phyloP scores from a whole-genome alignment of 257 asterid species.

The Cordia subcordata region DNA sequence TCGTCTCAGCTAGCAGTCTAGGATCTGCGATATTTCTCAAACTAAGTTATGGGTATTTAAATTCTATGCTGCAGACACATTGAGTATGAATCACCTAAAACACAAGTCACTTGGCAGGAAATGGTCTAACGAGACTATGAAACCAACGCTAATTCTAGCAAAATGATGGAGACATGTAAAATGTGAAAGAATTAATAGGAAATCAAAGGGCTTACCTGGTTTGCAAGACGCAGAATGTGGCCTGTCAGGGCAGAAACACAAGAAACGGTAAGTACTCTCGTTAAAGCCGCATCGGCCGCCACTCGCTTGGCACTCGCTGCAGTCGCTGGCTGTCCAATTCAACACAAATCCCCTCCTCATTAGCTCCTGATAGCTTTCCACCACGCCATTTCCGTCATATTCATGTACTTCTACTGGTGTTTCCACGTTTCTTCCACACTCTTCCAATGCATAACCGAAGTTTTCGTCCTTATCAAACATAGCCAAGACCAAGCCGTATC shows the following conservation, averaged over 20 bases:
- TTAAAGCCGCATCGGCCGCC: slow-evolving; percentile 58
- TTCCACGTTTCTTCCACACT: slow-evolving; percentile 31
- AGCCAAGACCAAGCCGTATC: slow-evolving; percentile 22
- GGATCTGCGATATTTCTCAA: too few relatives aligned
- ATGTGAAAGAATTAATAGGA: slow-evolving; percentile 3
- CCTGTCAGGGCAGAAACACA: slow-evolving; percentile 57
- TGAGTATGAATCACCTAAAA: not conserved
- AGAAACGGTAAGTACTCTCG: slow-evolving; percentile 4
- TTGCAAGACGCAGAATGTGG: slow-evolving; percentile 45
- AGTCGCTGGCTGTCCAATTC: slow-evolving; percentile 45
- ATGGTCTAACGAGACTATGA: not conserved
- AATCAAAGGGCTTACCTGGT: slow-evolving; percentile 29
- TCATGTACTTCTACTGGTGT: slow-evolving; percentile 38
- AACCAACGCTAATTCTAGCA: not conserved
- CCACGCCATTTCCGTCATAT: slow-evolving; percentile 7
- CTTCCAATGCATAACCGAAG: slow-evolving; percentile 20
- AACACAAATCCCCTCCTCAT: slow-evolving; percentile 48
- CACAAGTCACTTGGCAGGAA: not conserved
- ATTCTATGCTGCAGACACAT: not conserved
- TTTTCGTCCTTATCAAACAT: slow-evolving; percentile 23
- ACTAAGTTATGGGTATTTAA: too few relatives aligned
- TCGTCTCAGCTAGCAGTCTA: too few relatives aligned
- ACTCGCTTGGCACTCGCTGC: slow-evolving; percentile 33
- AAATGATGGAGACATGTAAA: not conserved
- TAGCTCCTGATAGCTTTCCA: slow-evolving; percentile 15